Conservation (phyloP, 1,284 basidiomycete species). For the Malassezia equina region DNA sequence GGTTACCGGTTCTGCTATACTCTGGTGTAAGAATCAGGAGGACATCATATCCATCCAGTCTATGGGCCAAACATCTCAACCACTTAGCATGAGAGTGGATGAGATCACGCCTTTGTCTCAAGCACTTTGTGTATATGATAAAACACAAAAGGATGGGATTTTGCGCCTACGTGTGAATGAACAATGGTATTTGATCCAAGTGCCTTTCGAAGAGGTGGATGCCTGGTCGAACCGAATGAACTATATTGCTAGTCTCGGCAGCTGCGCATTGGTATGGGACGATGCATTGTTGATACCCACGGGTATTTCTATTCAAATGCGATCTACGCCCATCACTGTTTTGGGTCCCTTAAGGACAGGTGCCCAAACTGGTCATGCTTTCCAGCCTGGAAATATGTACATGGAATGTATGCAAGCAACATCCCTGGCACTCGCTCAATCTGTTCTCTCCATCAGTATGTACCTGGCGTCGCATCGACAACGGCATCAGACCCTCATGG, state of each 20-base stretch:
- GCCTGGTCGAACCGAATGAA: slow-evolving; percentile 4
- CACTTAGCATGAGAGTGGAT: not conserved
- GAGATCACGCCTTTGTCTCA: not conserved
- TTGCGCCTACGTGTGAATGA: slow-evolving; percentile 1
- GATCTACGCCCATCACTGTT: not conserved
- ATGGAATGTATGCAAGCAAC: not conserved
- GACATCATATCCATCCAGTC: not conserved
- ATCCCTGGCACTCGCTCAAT: not conserved
- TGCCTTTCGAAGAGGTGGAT: not conserved
- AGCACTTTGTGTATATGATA: slow-evolving; percentile 1
- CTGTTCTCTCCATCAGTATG: not conserved
- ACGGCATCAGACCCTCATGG: not conserved
- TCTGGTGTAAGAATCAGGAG: slow-evolving; percentile 71
- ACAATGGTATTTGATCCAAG: not conserved
- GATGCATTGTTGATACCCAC: not conserved
- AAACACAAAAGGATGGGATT: not conserved
- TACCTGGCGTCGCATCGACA: not conserved
- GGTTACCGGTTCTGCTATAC: slow-evolving; percentile 76
- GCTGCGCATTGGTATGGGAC: slow-evolving; percentile 1
- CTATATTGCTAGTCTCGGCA: not conserved
- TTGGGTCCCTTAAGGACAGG: not conserved
- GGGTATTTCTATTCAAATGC: not conserved
- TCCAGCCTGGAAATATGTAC: not conserved
- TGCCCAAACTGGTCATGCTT: not conserved
- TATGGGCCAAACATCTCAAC: not conserved